Evolutionary conservation across 768 basidiomycete genomes (phyloP).

Genomic region (Mrakia hoshinonis): DNA sequence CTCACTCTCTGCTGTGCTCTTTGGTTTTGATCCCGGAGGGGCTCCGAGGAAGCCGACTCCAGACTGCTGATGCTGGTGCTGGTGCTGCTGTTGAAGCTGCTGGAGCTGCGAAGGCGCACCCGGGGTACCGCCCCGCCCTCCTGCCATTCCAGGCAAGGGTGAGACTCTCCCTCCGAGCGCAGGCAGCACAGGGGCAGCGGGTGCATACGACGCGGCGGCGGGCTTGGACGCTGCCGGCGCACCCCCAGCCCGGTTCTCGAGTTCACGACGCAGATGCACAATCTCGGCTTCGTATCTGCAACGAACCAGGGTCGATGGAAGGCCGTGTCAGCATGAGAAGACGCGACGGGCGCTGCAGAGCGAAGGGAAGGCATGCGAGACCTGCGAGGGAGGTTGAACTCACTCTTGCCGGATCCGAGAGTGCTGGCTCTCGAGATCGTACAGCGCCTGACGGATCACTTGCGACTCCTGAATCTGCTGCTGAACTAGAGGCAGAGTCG

Average conservation of each 20-base stretch:
- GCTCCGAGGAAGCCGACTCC: not conserved
- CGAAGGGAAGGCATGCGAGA: not conserved
- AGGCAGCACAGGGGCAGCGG: not conserved
- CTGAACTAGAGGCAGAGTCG: slow-evolving; percentile 42
- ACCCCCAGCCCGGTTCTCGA: slow-evolving; percentile 44
- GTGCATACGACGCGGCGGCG: not conserved
- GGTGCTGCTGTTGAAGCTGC: slow-evolving; percentile 19
- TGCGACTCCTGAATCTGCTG: slow-evolving; percentile 80
- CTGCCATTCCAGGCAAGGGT: not conserved
- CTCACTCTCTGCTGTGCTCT: not conserved
- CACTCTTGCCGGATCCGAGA: slow-evolving; percentile 66
- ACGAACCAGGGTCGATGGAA: too few relatives aligned
- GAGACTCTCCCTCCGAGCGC: not conserved
- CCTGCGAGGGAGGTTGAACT: slow-evolving; percentile 20
- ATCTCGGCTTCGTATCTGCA: slow-evolving; percentile 71
- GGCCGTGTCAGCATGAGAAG: too few relatives aligned
- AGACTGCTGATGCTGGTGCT: not conserved
- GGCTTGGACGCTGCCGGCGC: slow-evolving; percentile 5
- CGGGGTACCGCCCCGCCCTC: slow-evolving; percentile 3
- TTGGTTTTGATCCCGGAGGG: not conserved
- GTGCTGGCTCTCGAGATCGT: slow-evolving; percentile 84
- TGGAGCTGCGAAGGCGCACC: not conserved
- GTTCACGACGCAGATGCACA: slow-evolving; percentile 58
- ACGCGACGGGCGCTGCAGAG: too few relatives aligned
- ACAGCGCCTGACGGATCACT: slow-evolving; percentile 77